Conservation (phyloP, 2,329 filamentous ascomycete species). For the Claviceps sp. region DNA sequence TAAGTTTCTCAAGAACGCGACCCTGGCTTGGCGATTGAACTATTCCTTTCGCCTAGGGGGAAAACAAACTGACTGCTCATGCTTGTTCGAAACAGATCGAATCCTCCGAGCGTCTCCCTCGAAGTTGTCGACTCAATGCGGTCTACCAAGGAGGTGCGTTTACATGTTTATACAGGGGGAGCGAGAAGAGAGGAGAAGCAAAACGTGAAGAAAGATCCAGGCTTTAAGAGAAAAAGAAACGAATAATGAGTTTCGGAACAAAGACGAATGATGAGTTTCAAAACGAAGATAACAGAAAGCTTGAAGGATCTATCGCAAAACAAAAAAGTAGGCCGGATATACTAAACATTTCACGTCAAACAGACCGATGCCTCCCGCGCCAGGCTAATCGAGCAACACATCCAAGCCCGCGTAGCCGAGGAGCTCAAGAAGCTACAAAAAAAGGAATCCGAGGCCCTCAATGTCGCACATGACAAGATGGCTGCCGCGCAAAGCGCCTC, state of each 20-base stretch:
- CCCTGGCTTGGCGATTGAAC: too few relatives aligned
- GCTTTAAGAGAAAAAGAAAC: too few relatives aligned
- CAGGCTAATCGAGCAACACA: constrained; percentile 70
- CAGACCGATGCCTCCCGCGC: constrained; percentile 83
- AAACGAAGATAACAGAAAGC: too few relatives aligned
- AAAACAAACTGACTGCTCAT: not conserved
- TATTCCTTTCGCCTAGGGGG: not conserved
- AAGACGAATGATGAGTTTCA: too few relatives aligned
- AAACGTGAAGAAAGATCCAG: too few relatives aligned
- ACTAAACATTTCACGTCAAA: not conserved
- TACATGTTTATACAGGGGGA: too few relatives aligned
- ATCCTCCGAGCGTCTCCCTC: constrained; percentile 53
- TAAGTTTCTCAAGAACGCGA: constrained; percentile 20
- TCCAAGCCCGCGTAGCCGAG: constrained; percentile 73
- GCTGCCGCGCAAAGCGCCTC: constrained; percentile 28
- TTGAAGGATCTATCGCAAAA: too few relatives aligned
- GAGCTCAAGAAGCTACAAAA: constrained; percentile 72
- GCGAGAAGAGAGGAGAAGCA: too few relatives aligned
- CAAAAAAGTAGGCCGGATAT: not conserved
- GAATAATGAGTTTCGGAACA: too few relatives aligned
- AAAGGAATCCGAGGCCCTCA: constrained; percentile 55
- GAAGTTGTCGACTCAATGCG: constrained; percentile 74
- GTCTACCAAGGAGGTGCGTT: constrained; percentile 65
- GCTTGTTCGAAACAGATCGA: constrained; percentile 20
- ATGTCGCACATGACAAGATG: constrained; percentile 52